Evolutionary conservation across 129 eudicot genomes (phyloP), one percentile per base, ranked within the genome.

Genomic region (Pittosporum tobira): DNA sequence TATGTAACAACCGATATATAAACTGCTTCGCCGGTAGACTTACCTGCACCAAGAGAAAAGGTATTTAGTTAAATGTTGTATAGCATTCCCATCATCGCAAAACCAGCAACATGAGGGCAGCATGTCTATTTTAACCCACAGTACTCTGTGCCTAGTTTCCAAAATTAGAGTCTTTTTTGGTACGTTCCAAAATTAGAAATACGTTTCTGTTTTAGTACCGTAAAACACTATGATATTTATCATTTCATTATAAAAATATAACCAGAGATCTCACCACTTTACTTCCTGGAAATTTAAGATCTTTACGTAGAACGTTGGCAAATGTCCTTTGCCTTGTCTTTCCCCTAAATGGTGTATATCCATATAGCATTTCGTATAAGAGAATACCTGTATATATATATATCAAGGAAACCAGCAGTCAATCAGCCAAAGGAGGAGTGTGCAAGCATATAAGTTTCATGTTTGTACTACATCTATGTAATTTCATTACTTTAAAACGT

Each of bases 281-380:
- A 62, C 80, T 84, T 49, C 82, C 70, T 23, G 96, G 96, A 51
- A 93, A 93, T 71, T 87, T 93, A 30, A 93, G 74, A 60, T 87
- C 87, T 75, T 84, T 93, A 53, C 81, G 96, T 65, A 93, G 90
- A 59, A 93, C 70, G 58, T 93, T 93, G 11, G 99, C 73, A 61
- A 93, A 93, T 22, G 99, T 93, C 78, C 86, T 81, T 79, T 93
- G 99, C 84, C 99, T 93, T 11, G 99, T 87, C 78, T 93, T 93
- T 67, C 99, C 99, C 70, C 99, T 80, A 62, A 93, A 93, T 9
- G 99, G 99, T 20, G 99, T 93, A 66, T 83, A 93, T 49, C 99
- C 99, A 26, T 87, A 93, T 3, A 93, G 71, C 96, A 93, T 87
- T 72, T 93, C 99, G 56, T 78, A 87, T 51, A 93, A 30, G 11